Percentiles rank a stretch among this genome's conserved stretches.
Evolutionary conservation across 2,329 filamentous ascomycete genomes (phyloP).

Genomic region (Ophiocordyceps robertsii): DNA sequence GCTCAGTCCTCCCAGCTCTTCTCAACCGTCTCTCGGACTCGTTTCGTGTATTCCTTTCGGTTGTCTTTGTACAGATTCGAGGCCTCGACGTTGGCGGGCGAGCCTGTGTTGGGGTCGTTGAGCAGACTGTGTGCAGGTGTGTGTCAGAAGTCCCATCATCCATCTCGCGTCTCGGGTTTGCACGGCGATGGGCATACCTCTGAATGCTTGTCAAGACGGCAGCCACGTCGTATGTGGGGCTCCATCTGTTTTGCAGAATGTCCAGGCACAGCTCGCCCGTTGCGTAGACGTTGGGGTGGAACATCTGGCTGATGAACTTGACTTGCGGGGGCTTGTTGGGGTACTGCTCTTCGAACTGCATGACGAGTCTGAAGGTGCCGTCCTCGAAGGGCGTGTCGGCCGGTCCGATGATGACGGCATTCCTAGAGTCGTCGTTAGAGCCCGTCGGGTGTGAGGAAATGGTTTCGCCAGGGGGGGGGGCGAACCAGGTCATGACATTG

Average conservation of each 20-base stretch:
- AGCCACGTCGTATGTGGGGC: slow-evolving; percentile 95
- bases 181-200: slow-evolving; percentile 43
- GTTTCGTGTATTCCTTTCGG: slow-evolving; percentile 87
- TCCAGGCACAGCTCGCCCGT: slow-evolving; percentile 94
- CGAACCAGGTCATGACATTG: slow-evolving; percentile 93
- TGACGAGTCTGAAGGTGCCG: slow-evolving; percentile 91
- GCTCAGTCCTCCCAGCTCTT: slow-evolving; percentile 92
- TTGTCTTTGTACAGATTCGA: slow-evolving; percentile 99
- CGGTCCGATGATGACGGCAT: slow-evolving; percentile 94
- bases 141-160: slow-evolving; percentile 12
- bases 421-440: slow-evolving; percentile 44
- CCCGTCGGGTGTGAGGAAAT: neutral
- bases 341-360: slow-evolving; percentile 99
- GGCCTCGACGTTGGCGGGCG: slow-evolving; percentile 93
- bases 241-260: slow-evolving; percentile 96
- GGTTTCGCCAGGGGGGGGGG: slow-evolving; percentile 3
- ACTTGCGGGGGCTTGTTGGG: slow-evolving; percentile 96
- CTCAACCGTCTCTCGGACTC: slow-evolving; percentile 91
- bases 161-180: neutral
- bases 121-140: slow-evolving; percentile 52
- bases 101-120: slow-evolving; percentile 97
- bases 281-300: slow-evolving; percentile 96
- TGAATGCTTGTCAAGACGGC: slow-evolving; percentile 96
- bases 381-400: slow-evolving; percentile 97
- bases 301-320: slow-evolving; percentile 99